These are phyloP conservation scores for Termitomyces sp. DNA, from an alignment of 768 basidiomycete species.

Conservation along the genomic window DNA sequence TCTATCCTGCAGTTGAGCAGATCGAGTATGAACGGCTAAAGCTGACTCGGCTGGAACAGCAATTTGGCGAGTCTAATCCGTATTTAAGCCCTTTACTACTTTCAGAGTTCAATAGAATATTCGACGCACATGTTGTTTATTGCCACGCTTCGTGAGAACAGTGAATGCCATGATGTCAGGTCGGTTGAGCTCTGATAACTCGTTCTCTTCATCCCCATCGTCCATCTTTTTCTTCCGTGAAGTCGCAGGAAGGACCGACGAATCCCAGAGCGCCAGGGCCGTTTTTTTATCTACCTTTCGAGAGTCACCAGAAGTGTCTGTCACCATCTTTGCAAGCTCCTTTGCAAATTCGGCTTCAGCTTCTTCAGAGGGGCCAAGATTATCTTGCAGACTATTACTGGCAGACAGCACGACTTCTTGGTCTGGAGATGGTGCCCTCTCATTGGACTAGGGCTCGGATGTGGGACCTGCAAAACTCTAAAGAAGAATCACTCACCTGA, in stretches of 20 bases:
- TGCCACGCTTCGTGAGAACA: slow-evolving; percentile 87
- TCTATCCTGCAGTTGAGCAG: slow-evolving; percentile 90
- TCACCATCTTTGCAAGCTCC: slow-evolving; percentile 93
- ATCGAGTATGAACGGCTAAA: slow-evolving; percentile 84
- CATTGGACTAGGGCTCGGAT: slow-evolving; percentile 38
- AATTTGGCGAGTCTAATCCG: slow-evolving; percentile 69
- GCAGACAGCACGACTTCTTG: slow-evolving; percentile 64
- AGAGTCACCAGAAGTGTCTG: slow-evolving; percentile 77
- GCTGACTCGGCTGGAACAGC: slow-evolving; percentile 85
- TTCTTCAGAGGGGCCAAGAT: slow-evolving; percentile 79
- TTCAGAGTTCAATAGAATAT: slow-evolving; percentile 1
- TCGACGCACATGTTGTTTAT: slow-evolving; percentile 76
- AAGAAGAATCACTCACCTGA: slow-evolving; percentile 35
- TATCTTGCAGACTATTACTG: slow-evolving; percentile 53
- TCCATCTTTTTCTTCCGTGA: slow-evolving; percentile 61
- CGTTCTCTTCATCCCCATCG: slow-evolving; percentile 49
- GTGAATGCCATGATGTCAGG: slow-evolving; percentile 82
- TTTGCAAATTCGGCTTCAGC: slow-evolving; percentile 92
- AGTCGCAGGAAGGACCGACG: slow-evolving; percentile 67
- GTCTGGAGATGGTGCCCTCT: slow-evolving; percentile 82
- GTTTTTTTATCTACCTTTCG: slow-evolving; percentile 87
- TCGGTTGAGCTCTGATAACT: slow-evolving; percentile 26
- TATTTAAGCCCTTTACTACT: slow-evolving; percentile 6
- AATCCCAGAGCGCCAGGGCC: slow-evolving; percentile 84
- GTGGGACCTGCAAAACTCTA: not conserved